phyloP scores from a whole-genome alignment of 805 yeast species.

The Myxozyma neotropica region DNA sequence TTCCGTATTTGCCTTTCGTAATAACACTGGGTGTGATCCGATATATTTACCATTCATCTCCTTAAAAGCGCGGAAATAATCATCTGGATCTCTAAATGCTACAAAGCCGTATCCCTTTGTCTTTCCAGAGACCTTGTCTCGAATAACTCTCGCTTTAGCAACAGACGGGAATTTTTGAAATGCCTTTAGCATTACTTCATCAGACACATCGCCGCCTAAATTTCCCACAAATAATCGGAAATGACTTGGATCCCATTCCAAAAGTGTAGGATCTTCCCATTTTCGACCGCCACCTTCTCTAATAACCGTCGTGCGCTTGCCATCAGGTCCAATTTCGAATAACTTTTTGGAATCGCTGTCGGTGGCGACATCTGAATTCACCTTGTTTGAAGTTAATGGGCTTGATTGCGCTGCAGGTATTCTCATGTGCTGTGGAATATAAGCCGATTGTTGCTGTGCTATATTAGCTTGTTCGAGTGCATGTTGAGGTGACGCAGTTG shows the following conservation, averaged over 20 bases:
- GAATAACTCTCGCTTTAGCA: constrained; percentile 62
- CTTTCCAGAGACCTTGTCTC: constrained; percentile 50
- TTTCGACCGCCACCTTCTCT: constrained; percentile 51
- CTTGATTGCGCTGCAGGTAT: not conserved
- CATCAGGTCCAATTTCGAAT: constrained; percentile 17
- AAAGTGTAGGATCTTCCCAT: constrained; percentile 53
- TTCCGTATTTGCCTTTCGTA: constrained; percentile 58
- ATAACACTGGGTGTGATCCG: constrained; percentile 70
- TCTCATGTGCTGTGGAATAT: constrained; percentile 22
- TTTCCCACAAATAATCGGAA: constrained; percentile 77
- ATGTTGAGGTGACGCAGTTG: not conserved
- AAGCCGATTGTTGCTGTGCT: constrained; percentile 28
- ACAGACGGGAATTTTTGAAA: constrained; percentile 58
- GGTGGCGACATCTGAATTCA: not conserved
- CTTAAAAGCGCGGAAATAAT: constrained; percentile 69
- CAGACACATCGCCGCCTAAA: constrained; percentile 66
- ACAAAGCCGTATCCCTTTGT: constrained; percentile 76
- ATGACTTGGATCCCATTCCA: constrained; percentile 71
- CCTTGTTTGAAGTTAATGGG: constrained; percentile 2
- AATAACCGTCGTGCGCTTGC: constrained; percentile 41
- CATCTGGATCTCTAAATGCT: constrained; percentile 64
- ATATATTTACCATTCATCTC: constrained; percentile 77
- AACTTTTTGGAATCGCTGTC: not conserved
- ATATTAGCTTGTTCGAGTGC: constrained; percentile 1
- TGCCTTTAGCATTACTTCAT: constrained; percentile 56